Percentiles rank a stretch among this genome's conserved stretches.
phyloP scores from a whole-genome alignment of 805 yeast species.

The Saccharomycopsis vini region DNA sequence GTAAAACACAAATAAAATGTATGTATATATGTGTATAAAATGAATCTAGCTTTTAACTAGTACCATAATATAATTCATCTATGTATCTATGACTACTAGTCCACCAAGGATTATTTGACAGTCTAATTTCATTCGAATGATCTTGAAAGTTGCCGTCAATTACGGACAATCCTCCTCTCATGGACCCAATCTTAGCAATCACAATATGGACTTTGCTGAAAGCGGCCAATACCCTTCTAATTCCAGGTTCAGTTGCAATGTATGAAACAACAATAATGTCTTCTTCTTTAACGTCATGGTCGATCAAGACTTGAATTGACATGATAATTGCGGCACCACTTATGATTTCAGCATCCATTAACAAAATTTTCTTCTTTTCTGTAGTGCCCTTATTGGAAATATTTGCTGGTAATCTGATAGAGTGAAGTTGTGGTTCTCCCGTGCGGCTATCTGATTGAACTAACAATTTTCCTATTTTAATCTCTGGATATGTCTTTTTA shows the following conservation, averaged over 20 bases:
- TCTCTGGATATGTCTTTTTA: slow-evolving; percentile 67
- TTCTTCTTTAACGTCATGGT: slow-evolving; percentile 57
- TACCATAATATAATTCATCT: slow-evolving; percentile 74
- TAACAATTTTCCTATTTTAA: slow-evolving; percentile 70
- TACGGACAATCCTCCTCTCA: slow-evolving; percentile 26
- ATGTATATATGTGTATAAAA: slow-evolving; percentile 1
- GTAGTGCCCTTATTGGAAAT: slow-evolving; percentile 20
- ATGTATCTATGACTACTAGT: slow-evolving; percentile 61
- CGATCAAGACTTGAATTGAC: slow-evolving; percentile 84
- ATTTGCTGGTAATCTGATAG: slow-evolving; percentile 56
- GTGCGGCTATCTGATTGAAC: slow-evolving; percentile 84
- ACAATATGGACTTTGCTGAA: slow-evolving; percentile 63
- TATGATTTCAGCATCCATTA: slow-evolving; percentile 81
- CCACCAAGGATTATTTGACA: slow-evolving; percentile 44
- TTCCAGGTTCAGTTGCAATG: slow-evolving; percentile 70
- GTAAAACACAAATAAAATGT: too few relatives aligned
- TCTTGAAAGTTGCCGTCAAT: slow-evolving; percentile 12
- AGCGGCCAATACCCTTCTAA: slow-evolving; percentile 63
- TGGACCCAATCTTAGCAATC: slow-evolving; percentile 53
- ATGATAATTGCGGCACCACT: slow-evolving; percentile 92
- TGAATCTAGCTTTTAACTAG: slow-evolving; percentile 29
- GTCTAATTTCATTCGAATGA: neutral
- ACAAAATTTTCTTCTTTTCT: slow-evolving; percentile 38
- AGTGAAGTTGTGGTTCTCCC: slow-evolving; percentile 90
- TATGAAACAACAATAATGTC: slow-evolving; percentile 64